Evolutionary conservation across 2,329 filamentous ascomycete genomes (phyloP).

Genomic region (Aureobasidium sp.): DNA sequence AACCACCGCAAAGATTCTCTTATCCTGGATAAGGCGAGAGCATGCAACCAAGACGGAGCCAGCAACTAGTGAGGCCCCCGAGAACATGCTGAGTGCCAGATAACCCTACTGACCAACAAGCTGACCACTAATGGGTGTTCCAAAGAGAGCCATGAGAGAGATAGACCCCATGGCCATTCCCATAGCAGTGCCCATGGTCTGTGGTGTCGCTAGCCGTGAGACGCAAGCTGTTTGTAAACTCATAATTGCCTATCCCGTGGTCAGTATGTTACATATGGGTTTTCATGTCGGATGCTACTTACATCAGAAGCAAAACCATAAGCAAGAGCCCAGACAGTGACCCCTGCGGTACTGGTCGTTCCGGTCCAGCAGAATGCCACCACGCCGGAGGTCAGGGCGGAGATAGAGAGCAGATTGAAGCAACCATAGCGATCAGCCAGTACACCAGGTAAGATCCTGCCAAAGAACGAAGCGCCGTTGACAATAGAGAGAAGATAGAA

Average conservation of each 20-base stretch:
- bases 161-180: constrained; percentile 35
- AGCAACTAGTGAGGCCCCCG: not conserved
- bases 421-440: constrained; percentile 32
- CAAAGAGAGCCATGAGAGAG: constrained; percentile 26
- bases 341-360: constrained; percentile 17
- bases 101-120: constrained; percentile 3
- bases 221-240: constrained; percentile 40
- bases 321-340: constrained; percentile 23
- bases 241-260: constrained; percentile 32
- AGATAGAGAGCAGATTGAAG: constrained; percentile 33
- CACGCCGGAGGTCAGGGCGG: constrained; percentile 28
- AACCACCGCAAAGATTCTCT: not conserved
- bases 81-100: constrained; percentile 3
- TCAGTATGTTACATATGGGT: not conserved
- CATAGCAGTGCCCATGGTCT: constrained; percentile 34
- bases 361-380: constrained; percentile 28
- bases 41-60: not conserved
- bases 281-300: not conserved
- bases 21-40: not conserved
- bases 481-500: constrained; percentile 58
- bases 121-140: not conserved
- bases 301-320: constrained; percentile 42
- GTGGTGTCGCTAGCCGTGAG: constrained; percentile 31
- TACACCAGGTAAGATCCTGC: constrained; percentile 44
- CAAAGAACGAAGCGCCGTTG: constrained; percentile 50